phyloP scores from a whole-genome alignment of 78 protist genomes.

The Polysphondylium violaceum region DNA sequence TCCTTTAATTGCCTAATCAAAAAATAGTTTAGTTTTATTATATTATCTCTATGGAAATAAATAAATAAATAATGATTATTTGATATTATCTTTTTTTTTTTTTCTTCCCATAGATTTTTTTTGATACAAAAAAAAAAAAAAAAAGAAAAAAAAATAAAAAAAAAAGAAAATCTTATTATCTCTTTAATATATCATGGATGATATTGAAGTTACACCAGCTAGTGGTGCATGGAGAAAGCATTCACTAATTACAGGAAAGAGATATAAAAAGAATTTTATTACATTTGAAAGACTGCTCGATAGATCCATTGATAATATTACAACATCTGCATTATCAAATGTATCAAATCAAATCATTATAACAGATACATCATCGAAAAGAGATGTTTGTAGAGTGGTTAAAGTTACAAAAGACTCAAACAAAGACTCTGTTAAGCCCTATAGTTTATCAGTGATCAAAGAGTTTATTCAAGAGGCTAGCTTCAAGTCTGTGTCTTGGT shows the following conservation, averaged over 20 bases:
- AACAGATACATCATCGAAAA: conserved; percentile 62
- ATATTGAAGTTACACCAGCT: conserved; percentile 23
- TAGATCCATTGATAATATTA: conserved; percentile 57
- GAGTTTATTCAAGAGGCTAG: conserved; percentile 50
- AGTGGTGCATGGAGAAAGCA: conserved; percentile 55
- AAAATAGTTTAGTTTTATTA: too few species aligned
- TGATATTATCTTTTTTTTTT: too few species aligned
- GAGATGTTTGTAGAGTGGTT: conserved; percentile 52
- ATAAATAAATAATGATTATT: too few species aligned
- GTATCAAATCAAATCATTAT: conserved; percentile 59
- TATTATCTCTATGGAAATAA: too few species aligned
- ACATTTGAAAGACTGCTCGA: conserved; percentile 20
- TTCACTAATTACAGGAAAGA: conserved; percentile 44
- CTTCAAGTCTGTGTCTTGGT: conserved; percentile 22
- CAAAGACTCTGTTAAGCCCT: background rate
- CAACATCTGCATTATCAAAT: conserved; percentile 30
- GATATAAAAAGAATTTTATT: conserved; percentile 41
- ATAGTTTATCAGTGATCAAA: background rate
- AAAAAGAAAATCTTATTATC: background rate
- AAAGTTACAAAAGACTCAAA: background rate
- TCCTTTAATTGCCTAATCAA: too few species aligned
- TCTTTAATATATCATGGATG: background rate
- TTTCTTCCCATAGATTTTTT: too few species aligned
- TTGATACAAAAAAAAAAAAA: too few species aligned
- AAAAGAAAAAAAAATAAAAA: too few species aligned